Evolutionary conservation across 2,329 filamentous ascomycete genomes (phyloP).

Genomic region (Aspergillus ochraceus): DNA sequence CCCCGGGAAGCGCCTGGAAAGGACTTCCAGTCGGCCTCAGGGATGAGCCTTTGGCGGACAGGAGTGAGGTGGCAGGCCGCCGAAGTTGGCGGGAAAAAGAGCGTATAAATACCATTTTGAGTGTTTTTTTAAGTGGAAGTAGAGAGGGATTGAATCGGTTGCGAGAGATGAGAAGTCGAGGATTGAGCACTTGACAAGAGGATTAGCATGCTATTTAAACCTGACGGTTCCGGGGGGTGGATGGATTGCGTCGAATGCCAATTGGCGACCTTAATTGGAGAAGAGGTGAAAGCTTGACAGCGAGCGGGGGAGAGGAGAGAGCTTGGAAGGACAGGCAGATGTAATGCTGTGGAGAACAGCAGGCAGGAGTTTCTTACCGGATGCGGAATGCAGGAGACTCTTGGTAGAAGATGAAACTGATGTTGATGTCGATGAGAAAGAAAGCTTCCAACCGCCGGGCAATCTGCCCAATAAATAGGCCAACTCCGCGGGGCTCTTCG

Average conservation of each 20-base stretch:
- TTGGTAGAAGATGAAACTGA: neutral
- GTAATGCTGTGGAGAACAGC: neutral
- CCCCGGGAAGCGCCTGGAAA: slow-evolving; percentile 37
- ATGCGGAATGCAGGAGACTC: slow-evolving; percentile 3
- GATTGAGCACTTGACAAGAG: neutral
- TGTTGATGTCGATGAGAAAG: slow-evolving; percentile 8
- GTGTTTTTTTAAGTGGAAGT: slow-evolving; percentile 12
- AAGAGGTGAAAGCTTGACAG: slow-evolving; percentile 9
- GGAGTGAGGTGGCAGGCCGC: slow-evolving; percentile 55
- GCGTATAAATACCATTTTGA: slow-evolving; percentile 64
- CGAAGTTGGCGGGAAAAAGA: slow-evolving; percentile 57
- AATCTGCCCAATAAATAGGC: slow-evolving; percentile 21
- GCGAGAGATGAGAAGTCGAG: slow-evolving; percentile 1
- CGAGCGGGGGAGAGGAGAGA: slow-evolving; percentile 4
- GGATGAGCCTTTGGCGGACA: slow-evolving; percentile 42
- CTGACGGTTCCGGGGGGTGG: neutral
- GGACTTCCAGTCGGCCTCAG: slow-evolving; percentile 33
- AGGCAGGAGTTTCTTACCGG: slow-evolving; percentile 2
- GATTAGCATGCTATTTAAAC: slow-evolving; percentile 15
- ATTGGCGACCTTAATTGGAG: neutral
- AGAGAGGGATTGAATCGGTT: neutral
- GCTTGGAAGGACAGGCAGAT: neutral
- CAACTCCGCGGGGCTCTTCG: neutral
- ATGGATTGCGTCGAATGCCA: neutral
- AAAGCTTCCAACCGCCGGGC: slow-evolving; percentile 11